Evolutionary conservation across 108 stramenopile species (phyloP), one percentile per base, ranked within the genome.

Genomic region (Cyclotella distinguenda): DNA sequence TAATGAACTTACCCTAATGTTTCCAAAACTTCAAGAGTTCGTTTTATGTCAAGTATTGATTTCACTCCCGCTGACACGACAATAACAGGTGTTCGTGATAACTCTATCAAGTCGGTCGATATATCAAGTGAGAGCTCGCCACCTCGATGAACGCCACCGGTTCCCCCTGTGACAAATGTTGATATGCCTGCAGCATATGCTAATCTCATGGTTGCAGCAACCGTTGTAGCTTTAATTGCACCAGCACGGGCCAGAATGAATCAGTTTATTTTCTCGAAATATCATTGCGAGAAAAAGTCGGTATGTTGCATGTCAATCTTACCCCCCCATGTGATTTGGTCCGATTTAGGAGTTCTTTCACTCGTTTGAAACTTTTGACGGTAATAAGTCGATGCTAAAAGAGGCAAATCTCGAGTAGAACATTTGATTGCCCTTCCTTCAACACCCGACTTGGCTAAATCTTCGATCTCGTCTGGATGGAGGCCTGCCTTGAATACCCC

Each of bases 41-140:
- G 65, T 6, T 66, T 66, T 22, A 99, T 91, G 74, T 99, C 99
- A 38, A 99, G 70, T 46, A 99, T 96, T 30, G 87, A 89, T 71
- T 99, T 99, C 34, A 98, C 95, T 23, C 99, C 99, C 6, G 97
- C 97, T 33, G 92, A 97, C 19, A 99, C 88, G 30, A 99, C 98
- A n/a, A 94, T 77, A 8, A 98, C 84, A 15, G 89, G 88, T 0
- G 97, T 98, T 7, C 82, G 86, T 12, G 86, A 84, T 31, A 99
- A 66, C 74, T 99, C 97, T 21, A 77, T 79, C 46, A 99, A 74
- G 75, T 99, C 99, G 6, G 99, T 95, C 25, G 90, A 92, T 12
- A 99, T 72, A 74, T 95, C 96, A 79, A 97, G 82, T 0, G 84
- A 88, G 19, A 63, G 35, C 56, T 96, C 82, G 35, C 80, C 94